Conservation (phyloP, 768 basidiomycete species). For the Trametes cinnabarina region DNA sequence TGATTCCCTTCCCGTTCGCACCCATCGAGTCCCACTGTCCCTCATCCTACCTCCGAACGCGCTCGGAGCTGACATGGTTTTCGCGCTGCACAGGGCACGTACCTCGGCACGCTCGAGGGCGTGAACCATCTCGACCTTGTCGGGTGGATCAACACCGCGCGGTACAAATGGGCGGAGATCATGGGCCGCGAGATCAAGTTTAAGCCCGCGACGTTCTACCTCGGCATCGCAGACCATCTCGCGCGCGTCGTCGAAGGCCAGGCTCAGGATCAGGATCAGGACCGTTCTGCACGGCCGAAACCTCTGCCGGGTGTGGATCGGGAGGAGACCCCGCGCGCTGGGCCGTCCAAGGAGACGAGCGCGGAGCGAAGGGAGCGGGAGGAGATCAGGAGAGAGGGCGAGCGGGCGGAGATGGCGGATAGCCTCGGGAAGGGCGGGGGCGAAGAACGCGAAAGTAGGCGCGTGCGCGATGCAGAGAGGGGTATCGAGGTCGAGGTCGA, state of each 20-base stretch:
- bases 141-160: slow-evolving; percentile 88
- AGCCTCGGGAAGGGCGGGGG: slow-evolving; percentile 23
- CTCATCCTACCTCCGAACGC: neutral
- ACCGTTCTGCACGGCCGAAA: neutral
- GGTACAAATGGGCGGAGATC: slow-evolving; percentile 88
- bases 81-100: slow-evolving; percentile 62
- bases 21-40: neutral
- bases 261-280: slow-evolving; percentile 8
- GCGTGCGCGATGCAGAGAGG: neutral
- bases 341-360: neutral
- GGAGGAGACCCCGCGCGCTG: neutral
- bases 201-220: slow-evolving; percentile 88
- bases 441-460: slow-evolving; percentile 3
- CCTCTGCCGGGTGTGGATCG: neutral
- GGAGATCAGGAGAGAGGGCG: slow-evolving; percentile 25
- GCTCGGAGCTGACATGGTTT: neutral
- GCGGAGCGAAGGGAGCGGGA: slow-evolving; percentile 10
- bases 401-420: slow-evolving; percentile 30
- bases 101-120: slow-evolving; percentile 85
- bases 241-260: slow-evolving; percentile 74
- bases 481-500: neutral
- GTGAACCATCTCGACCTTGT: slow-evolving; percentile 94
- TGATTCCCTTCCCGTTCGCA: neutral
- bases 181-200: slow-evolving; percentile 89
- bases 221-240: slow-evolving; percentile 75